A percentile compares a stretch with the other conserved stretches of the same genome.
These are phyloP conservation scores for Brachypodium distachyon DNA, from an alignment of 202 grass and related monocot species.

Conservation along the genomic window DNA sequence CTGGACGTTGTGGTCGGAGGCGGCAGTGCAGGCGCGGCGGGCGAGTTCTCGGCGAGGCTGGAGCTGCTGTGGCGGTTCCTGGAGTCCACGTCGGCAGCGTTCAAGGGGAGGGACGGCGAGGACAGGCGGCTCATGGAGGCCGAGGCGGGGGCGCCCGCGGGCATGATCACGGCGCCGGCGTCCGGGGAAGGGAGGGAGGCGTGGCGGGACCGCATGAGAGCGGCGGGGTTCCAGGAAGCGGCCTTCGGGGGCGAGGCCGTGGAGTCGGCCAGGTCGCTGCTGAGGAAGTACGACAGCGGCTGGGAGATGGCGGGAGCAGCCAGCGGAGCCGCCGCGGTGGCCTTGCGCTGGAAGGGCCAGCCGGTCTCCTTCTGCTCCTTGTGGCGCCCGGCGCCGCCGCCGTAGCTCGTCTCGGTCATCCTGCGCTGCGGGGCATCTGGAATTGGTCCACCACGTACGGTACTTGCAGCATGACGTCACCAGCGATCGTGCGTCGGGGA, in stretches of 20 bases:
- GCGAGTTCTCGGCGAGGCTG: slow-evolving; percentile 41
- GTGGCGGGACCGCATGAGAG: slow-evolving; percentile 74
- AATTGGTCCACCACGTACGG: background rate
- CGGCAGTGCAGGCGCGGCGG: slow-evolving; percentile 14
- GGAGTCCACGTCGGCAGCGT: slow-evolving; percentile 73
- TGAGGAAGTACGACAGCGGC: slow-evolving; percentile 78
- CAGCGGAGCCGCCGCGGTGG: slow-evolving; percentile 5
- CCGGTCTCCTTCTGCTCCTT: slow-evolving; percentile 89
- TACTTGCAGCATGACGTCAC: too few relatives aligned
- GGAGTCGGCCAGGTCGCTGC: slow-evolving; percentile 47
- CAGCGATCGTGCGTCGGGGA: too few relatives aligned
- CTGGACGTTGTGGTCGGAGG: slow-evolving; percentile 35
- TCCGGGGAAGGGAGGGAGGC: slow-evolving; percentile 28
- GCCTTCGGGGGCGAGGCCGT: slow-evolving; percentile 61
- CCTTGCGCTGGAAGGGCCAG: slow-evolving; percentile 83
- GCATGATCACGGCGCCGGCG: background rate
- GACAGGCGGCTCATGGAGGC: slow-evolving; percentile 65
- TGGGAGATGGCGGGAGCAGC: slow-evolving; percentile 54
- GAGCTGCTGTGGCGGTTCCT: slow-evolving; percentile 74
- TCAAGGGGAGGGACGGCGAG: slow-evolving; percentile 67
- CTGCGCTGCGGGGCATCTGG: background rate
- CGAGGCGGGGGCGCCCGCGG: slow-evolving; percentile 42
- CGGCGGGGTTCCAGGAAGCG: slow-evolving; percentile 53
- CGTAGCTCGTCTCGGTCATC: too few relatives aligned
- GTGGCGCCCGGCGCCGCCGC: slow-evolving; percentile 43